A percentile compares a stretch with the other conserved stretches of the same genome.
phyloP scores from a whole-genome alignment of 208 protist genomes.

The Trichomonas gallinae region DNA sequence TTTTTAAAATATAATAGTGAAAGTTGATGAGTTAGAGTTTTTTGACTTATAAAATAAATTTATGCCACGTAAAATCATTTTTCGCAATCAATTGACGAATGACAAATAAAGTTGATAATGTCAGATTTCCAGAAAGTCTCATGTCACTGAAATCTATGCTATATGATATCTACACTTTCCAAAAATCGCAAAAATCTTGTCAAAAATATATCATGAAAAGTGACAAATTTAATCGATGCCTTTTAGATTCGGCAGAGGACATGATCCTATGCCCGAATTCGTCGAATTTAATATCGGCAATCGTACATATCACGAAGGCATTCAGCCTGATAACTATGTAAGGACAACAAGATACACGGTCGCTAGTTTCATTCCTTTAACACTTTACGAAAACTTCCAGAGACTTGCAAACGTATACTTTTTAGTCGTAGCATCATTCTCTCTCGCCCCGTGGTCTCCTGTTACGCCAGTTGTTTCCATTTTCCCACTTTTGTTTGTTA shows the following conservation, averaged over 20 bases:
- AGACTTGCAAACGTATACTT: conserved; percentile 29
- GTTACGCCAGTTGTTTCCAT: conserved; percentile 20
- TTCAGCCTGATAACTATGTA: conserved; percentile 20
- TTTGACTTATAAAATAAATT: too few relatives aligned
- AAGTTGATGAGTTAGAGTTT: too few relatives aligned
- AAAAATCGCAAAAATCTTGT: too few relatives aligned
- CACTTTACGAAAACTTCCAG: conserved; percentile 37
- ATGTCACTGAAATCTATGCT: too few relatives aligned
- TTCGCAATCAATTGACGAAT: too few relatives aligned
- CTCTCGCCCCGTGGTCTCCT: not conserved
- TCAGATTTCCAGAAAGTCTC: too few relatives aligned
- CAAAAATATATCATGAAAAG: too few relatives aligned
- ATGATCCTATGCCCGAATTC: not conserved
- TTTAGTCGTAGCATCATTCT: not conserved
- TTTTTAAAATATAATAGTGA: too few relatives aligned
- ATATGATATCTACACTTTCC: too few relatives aligned
- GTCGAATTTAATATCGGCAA: not conserved
- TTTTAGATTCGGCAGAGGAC: not conserved
- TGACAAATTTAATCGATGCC: not conserved
- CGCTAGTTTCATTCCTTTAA: not conserved
- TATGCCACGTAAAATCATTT: too few relatives aligned
- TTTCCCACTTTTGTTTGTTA: conserved; percentile 15
- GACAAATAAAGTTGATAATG: too few relatives aligned
- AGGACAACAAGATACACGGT: not conserved
- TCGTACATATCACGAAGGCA: not conserved